Evolutionary conservation across 2,329 filamentous ascomycete genomes (phyloP).

Genomic region (Penicillium griseofulvum): DNA sequence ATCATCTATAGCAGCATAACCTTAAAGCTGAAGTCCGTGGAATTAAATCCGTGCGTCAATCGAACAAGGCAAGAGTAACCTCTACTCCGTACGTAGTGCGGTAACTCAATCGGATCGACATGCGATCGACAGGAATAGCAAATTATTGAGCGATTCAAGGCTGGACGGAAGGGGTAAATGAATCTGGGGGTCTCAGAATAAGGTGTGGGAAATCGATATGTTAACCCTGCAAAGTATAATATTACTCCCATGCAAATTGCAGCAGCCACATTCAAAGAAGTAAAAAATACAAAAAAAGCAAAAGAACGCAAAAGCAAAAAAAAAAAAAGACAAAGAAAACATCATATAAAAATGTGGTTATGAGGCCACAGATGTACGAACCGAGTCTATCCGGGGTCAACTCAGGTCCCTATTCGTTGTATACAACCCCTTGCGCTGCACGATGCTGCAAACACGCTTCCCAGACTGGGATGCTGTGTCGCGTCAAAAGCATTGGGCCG

Average conservation of each 20-base stretch:
- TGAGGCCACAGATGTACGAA: not conserved
- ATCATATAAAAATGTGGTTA: not conserved
- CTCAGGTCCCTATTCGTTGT: slow-evolving; percentile 4
- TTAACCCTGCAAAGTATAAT: not conserved
- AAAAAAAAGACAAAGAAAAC: not conserved
- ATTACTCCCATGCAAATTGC: not conserved
- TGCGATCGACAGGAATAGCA: slow-evolving; percentile 2
- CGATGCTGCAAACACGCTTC: slow-evolving; percentile 12
- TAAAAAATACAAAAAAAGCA: not conserved
- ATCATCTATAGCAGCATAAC: not conserved
- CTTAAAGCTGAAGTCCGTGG: not conserved
- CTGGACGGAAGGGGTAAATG: not conserved
- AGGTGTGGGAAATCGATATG: slow-evolving; percentile 1
- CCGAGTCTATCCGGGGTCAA: not conserved
- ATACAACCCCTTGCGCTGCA: slow-evolving; percentile 21
- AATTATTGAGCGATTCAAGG: not conserved
- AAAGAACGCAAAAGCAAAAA: not conserved
- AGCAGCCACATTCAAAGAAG: not conserved
- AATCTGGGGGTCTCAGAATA: not conserved
- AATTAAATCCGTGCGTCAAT: slow-evolving; percentile 1
- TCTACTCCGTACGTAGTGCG: not conserved
- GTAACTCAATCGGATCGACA: not conserved
- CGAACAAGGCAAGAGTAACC: not conserved
- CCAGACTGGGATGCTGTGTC: slow-evolving; percentile 16
- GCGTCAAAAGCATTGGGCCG: slow-evolving; percentile 9